phyloP scores from a whole-genome alignment of 768 basidiomycete species.

The Amanita phalloides region DNA sequence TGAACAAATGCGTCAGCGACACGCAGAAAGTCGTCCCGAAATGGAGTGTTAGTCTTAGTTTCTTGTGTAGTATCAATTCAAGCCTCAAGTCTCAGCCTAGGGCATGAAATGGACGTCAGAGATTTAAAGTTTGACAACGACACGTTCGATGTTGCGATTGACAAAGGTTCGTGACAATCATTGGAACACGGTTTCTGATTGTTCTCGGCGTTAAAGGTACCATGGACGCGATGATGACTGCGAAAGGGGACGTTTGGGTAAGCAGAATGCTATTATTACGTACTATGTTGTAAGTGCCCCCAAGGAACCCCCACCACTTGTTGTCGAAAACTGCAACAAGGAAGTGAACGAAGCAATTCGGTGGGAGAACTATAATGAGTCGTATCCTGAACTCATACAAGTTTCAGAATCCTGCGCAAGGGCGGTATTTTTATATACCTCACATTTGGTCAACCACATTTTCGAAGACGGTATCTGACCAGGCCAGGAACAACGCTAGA shows the following conservation, averaged over 20 bases:
- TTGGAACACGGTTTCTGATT: not conserved
- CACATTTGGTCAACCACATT: slow-evolving; percentile 87
- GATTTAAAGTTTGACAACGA: slow-evolving; percentile 46
- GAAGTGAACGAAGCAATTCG: slow-evolving; percentile 73
- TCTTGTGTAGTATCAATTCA: not conserved
- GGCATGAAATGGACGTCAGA: slow-evolving; percentile 82
- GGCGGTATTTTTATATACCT: slow-evolving; percentile 63
- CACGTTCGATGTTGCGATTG: slow-evolving; percentile 72
- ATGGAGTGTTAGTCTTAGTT: slow-evolving; percentile 52
- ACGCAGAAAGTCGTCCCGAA: slow-evolving; percentile 37
- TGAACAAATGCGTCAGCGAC: slow-evolving; percentile 56
- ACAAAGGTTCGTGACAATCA: slow-evolving; percentile 44
- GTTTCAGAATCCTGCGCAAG: slow-evolving; percentile 49
- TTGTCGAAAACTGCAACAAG: slow-evolving; percentile 57
- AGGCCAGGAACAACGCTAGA: slow-evolving; percentile 48
- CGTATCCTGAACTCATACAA: not conserved
- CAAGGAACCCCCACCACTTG: slow-evolving; percentile 66
- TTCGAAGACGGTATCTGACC: slow-evolving; percentile 59
- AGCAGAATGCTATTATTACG: slow-evolving; percentile 8
- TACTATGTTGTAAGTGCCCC: not conserved
- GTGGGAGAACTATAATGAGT: slow-evolving; percentile 19
- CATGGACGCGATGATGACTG: slow-evolving; percentile 87
- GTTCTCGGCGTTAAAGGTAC: slow-evolving; percentile 31
- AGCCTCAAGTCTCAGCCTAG: slow-evolving; percentile 21
- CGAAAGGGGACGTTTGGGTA: slow-evolving; percentile 78